Evolutionary conservation across 768 basidiomycete genomes (phyloP).

Genomic region (Phanerodontia chrysosporium): DNA sequence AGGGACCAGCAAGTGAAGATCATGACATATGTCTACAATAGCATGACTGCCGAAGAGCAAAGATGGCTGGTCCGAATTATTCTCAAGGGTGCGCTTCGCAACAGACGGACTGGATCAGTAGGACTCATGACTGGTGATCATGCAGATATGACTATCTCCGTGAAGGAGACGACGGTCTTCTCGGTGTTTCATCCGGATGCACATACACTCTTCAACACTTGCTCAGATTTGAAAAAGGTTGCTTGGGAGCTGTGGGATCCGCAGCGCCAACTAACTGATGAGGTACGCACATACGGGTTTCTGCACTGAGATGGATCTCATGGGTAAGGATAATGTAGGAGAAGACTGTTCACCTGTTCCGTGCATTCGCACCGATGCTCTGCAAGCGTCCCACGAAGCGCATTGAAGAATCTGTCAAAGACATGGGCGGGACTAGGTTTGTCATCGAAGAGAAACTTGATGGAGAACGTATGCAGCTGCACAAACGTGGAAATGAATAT

Average conservation of each 20-base stretch:
- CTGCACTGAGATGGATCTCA: background rate
- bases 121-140: background rate
- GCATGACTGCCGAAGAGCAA: slow-evolving; percentile 82
- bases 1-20: slow-evolving; percentile 77
- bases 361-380: slow-evolving; percentile 91
- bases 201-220: slow-evolving; percentile 91
- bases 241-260: slow-evolving; percentile 86
- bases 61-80: slow-evolving; percentile 96
- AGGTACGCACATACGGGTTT: slow-evolving; percentile 32
- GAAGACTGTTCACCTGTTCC: slow-evolving; percentile 77
- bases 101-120: background rate
- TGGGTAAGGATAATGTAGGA: slow-evolving; percentile 43
- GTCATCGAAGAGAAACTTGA: slow-evolving; percentile 97
- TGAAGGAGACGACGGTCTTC: slow-evolving; percentile 93
- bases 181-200: slow-evolving; percentile 92
- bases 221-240: slow-evolving; percentile 93
- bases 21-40: slow-evolving; percentile 72
- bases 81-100: slow-evolving; percentile 67
- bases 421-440: slow-evolving; percentile 78
- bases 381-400: slow-evolving; percentile 83
- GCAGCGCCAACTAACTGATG: slow-evolving; percentile 54
- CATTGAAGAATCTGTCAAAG: slow-evolving; percentile 78
- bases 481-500: slow-evolving; percentile 87
- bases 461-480: slow-evolving; percentile 94
- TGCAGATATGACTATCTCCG: slow-evolving; percentile 84